Percentiles rank a stretch among this genome's conserved stretches.
phyloP scores from a whole-genome alignment of 73 alveolate species.

The Stentor roeselii region DNA sequence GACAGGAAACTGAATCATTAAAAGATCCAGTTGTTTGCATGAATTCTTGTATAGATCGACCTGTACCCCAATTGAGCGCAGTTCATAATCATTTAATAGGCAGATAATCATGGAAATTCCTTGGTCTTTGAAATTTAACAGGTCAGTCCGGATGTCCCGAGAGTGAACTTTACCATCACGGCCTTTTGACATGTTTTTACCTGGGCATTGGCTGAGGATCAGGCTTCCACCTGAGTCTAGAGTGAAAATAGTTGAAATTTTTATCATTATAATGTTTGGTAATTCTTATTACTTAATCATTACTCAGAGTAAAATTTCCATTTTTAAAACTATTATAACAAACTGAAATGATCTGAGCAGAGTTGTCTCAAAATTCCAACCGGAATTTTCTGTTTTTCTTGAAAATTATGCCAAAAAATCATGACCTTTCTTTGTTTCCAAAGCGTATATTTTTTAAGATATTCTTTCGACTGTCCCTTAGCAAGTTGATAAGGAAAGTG shows the following conservation, averaged over 20 bases:
- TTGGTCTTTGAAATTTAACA: slow-evolving; percentile 24
- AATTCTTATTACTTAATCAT: too few relatives aligned
- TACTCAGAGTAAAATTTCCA: too few relatives aligned
- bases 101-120: slow-evolving; percentile 47
- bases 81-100: slow-evolving; percentile 57
- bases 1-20: slow-evolving; percentile 54
- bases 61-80: slow-evolving; percentile 53
- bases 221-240: slow-evolving; percentile 22
- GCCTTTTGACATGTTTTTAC: slow-evolving; percentile 58
- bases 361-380: not conserved
- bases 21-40: slow-evolving; percentile 29
- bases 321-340: too few relatives aligned
- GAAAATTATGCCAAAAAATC: not conserved
- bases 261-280: too few relatives aligned
- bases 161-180: slow-evolving; percentile 62
- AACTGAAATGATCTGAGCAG: not conserved
- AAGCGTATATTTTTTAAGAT: not conserved
- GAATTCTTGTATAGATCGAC: slow-evolving; percentile 35
- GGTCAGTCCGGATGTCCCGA: slow-evolving; percentile 50
- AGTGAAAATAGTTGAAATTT: not conserved
- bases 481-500: not conserved
- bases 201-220: slow-evolving; percentile 60
- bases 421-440: not conserved
- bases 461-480: not conserved
- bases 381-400: not conserved